Evolutionary conservation across 2,329 filamentous ascomycete genomes (phyloP).

Genomic region (Fusarium sp.): DNA sequence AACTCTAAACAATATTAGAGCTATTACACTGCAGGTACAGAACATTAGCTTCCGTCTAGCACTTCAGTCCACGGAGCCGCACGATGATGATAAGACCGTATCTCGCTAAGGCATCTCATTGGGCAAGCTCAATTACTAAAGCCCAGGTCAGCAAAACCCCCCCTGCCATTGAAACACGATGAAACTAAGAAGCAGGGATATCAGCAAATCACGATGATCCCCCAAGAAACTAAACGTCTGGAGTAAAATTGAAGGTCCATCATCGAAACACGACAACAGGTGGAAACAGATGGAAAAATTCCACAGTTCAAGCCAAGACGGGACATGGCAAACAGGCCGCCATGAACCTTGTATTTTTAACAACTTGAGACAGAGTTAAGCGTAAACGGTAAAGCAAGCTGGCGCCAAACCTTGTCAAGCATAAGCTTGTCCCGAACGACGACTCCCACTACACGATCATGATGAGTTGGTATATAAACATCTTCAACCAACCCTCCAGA

Average conservation of each 20-base stretch:
- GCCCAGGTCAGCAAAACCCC: not conserved
- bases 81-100: not conserved
- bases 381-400: not conserved
- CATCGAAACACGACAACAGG: not conserved
- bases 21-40: not conserved
- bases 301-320: not conserved
- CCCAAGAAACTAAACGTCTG: conserved; percentile 9
- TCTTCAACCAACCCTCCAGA: not conserved
- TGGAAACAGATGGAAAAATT: not conserved
- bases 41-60: not conserved
- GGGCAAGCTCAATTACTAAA: not conserved
- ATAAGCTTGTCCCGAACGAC: not conserved
- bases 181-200: not conserved
- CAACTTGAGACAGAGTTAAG: not conserved
- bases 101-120: not conserved
- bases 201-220: not conserved
- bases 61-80: not conserved
- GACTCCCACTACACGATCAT: not conserved
- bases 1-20: not conserved
- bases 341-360: not conserved
- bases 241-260: not conserved
- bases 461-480: not conserved
- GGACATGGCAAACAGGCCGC: not conserved
- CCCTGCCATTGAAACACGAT: conserved; percentile 3
- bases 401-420: not conserved